These are phyloP conservation scores for Aspergillus sp. DNA, from an alignment of 2,329 filamentous ascomycete genomes.

Conservation along the genomic window DNA sequence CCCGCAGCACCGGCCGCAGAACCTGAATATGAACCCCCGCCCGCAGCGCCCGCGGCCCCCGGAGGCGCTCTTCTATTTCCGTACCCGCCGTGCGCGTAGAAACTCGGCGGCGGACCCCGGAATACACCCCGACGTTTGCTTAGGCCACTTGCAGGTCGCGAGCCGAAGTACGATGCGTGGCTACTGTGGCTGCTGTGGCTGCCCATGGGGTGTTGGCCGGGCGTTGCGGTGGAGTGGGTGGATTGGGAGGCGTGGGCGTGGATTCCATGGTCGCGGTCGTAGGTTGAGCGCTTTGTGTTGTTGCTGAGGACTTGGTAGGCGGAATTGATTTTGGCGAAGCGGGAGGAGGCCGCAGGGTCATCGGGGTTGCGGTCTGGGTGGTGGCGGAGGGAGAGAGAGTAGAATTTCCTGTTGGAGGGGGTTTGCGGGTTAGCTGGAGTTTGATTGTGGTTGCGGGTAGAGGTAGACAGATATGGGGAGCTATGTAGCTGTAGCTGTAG, in stretches of 20 bases:
- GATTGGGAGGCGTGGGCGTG: slow-evolving; percentile 15
- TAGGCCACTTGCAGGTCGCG: slow-evolving; percentile 77
- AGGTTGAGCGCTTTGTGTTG: slow-evolving; percentile 70
- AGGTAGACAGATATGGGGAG: background rate
- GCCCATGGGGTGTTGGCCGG: slow-evolving; percentile 44
- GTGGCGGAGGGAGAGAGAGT: slow-evolving; percentile 83
- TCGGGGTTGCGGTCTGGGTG: slow-evolving; percentile 87
- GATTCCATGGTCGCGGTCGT: slow-evolving; percentile 65
- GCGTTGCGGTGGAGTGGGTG: slow-evolving; percentile 32
- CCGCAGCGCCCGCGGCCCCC: background rate
- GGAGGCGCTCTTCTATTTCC: slow-evolving; percentile 32
- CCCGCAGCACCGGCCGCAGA: slow-evolving; percentile 6
- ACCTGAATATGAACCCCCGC: background rate
- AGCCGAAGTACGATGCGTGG: slow-evolving; percentile 49
- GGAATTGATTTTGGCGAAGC: slow-evolving; percentile 80
- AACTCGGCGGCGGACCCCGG: slow-evolving; percentile 82
- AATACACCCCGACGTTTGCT: slow-evolving; percentile 74
- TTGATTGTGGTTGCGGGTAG: no score
- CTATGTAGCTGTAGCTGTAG: background rate
- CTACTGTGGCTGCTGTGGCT: slow-evolving; percentile 55
- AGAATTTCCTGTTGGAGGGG: slow-evolving; percentile 62
- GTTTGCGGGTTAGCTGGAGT: background rate
- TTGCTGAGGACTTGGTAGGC: slow-evolving; percentile 77
- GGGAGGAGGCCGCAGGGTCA: slow-evolving; percentile 69
- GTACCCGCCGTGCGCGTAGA: slow-evolving; percentile 81